phyloP scores from a whole-genome alignment of 345 rosid species.

The Rhodamnia argentea region DNA sequence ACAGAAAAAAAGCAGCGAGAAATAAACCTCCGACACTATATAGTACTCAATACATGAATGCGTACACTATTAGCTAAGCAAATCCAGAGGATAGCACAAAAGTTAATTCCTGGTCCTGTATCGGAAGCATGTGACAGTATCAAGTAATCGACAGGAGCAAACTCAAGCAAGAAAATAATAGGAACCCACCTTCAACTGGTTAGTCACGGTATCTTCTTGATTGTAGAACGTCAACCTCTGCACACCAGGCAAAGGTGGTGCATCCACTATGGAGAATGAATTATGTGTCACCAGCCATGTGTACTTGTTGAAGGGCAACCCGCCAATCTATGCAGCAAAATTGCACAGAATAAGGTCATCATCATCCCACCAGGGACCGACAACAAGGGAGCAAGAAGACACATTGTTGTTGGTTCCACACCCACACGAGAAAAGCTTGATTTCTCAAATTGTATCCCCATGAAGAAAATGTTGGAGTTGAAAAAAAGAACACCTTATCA shows the following conservation, averaged over 20 bases:
- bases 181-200: slow-evolving; percentile 56
- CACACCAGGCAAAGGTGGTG: slow-evolving; percentile 67
- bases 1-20: not conserved
- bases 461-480: not conserved
- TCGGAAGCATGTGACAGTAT: not conserved
- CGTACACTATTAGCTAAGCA: not conserved
- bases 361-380: not conserved
- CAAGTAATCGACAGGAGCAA: not conserved
- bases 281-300: slow-evolving; percentile 94
- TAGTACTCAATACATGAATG: not conserved
- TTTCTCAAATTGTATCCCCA: not conserved
- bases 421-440: not conserved
- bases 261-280: slow-evolving; percentile 84
- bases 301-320: slow-evolving; percentile 87
- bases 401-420: not conserved
- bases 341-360: not conserved
- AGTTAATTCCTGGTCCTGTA: not conserved
- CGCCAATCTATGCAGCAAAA: slow-evolving; percentile 38
- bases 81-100: not conserved
- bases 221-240: slow-evolving; percentile 84
- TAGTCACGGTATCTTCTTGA: slow-evolving; percentile 88
- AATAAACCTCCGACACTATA: not conserved
- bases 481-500: not conserved
- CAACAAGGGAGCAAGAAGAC: not conserved
- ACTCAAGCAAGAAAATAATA: not conserved